A percentile compares a stretch with the other conserved stretches of the same genome.
These are phyloP conservation scores for Candida krabiensis DNA, from an alignment of 805 yeast genomes.

Conservation along the genomic window DNA sequence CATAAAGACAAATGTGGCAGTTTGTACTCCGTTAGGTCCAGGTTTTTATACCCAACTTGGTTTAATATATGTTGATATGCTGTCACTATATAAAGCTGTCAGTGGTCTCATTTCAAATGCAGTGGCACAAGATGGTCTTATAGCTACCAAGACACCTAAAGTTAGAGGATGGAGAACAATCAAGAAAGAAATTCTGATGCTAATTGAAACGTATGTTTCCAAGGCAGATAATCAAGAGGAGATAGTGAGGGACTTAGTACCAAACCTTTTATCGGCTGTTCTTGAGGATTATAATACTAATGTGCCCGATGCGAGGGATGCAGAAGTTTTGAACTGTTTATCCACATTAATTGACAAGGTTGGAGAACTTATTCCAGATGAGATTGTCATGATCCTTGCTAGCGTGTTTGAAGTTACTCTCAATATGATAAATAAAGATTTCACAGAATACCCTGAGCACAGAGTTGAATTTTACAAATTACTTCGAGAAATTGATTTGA, in stretches of 20 bases:
- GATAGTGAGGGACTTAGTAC: constrained; percentile 77
- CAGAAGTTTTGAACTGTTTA: constrained; percentile 94
- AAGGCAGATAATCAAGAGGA: constrained; percentile 86
- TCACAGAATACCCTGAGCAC: constrained; percentile 96
- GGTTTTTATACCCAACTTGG: constrained; percentile 88
- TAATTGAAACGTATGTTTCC: constrained; percentile 84
- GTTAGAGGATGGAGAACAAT: constrained; percentile 95
- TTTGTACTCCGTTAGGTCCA: constrained; percentile 92
- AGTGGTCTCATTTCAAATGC: constrained; percentile 79
- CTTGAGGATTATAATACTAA: constrained; percentile 85
- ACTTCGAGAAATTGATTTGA: constrained; percentile 80
- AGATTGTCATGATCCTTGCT: constrained; percentile 82
- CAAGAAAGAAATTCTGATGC: constrained; percentile 87
- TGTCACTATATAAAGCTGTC: constrained; percentile 85
- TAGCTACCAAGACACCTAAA: constrained; percentile 92
- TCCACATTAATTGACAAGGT: constrained; percentile 85
- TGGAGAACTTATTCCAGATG: constrained; percentile 85
- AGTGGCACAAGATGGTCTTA: constrained; percentile 76
- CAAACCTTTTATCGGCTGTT: constrained; percentile 80
- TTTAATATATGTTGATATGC: constrained; percentile 82
- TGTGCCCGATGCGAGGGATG: constrained; percentile 96
- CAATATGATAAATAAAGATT: constrained; percentile 93
- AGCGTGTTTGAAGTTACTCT: constrained; percentile 93
- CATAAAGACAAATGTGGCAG: constrained; percentile 92
- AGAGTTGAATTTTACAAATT: constrained; percentile 93